Evolutionary conservation across 768 basidiomycete genomes (phyloP), one percentile per base, ranked within the genome.

Genomic region (Mycena alexandri): DNA sequence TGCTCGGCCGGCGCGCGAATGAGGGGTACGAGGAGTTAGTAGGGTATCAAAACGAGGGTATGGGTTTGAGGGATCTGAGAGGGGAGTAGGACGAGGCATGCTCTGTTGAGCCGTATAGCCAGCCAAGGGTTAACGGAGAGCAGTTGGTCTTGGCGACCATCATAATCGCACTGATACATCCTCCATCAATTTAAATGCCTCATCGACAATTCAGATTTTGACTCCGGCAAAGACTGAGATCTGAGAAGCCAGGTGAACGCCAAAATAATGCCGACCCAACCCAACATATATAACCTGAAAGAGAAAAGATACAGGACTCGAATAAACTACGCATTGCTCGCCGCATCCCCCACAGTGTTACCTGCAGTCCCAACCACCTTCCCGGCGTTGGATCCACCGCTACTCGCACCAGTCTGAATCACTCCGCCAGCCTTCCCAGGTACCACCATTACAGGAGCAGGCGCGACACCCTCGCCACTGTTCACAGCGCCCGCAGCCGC

Each of bases 11-110:
- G 87, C 82, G 68, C 86, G 86, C 41, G 87, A 87, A 75, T 86
- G 89, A 57, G 89, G 89, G 33, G 89, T 90, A 61, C 89, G 81
- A 3, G 89, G 89, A 19, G 88, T 89, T 33, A 68, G 52, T 62
- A 77, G 81, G 62, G 81, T 75, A 53, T 83, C 79, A 50, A 65
- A 71, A 48, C 59, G 78, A 69, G 38, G 75, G 65, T 64, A 71
- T 64, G 61, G 11, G 43, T 71, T 79, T 29, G 79, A 68, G 29
- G 80, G 48, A 61, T 79, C 80, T n/a, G 76, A 73, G 25, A 85
- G 73, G 24, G 82, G 81, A 57, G 73, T 74, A 36, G 83, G 81
- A 38, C 79, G 80, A 41, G 81, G 77, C 84, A 85, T 85, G 43
- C 61, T 65, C 43, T 47, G 46, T 53, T 53, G 33, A 29, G 48